These are phyloP conservation scores for Scenedesmus sp. DNA, from an alignment of 163 green algal genomes.

Conservation along the genomic window DNA sequence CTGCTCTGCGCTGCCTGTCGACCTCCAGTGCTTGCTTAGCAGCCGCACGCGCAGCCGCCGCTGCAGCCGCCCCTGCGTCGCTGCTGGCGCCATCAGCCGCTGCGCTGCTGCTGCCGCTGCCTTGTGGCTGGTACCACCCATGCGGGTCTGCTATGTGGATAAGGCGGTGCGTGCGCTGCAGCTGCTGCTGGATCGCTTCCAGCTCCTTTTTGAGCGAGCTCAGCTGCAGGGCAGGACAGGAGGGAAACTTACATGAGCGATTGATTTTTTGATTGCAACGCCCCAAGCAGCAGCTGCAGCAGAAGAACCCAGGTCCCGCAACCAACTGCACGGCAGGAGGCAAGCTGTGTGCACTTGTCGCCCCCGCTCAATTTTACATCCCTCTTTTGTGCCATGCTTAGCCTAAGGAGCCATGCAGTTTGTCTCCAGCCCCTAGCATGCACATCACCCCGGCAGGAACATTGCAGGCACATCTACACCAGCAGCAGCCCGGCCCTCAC, in stretches of 20 bases:
- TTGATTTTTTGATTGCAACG: too few species aligned
- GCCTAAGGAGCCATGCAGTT: too few species aligned
- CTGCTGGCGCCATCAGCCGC: constrained; percentile 53
- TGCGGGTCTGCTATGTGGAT: constrained; percentile 81
- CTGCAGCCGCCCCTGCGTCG: constrained; percentile 21
- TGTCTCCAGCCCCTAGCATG: too few species aligned
- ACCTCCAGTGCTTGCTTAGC: constrained; percentile 54
- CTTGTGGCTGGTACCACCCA: constrained; percentile 69
- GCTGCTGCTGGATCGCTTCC: constrained; percentile 67
- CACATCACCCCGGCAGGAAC: too few species aligned
- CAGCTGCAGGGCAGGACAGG: constrained; percentile 61
- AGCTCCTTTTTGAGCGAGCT: constrained; percentile 67
- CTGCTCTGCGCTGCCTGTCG: constrained; percentile 55
- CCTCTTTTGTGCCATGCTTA: too few species aligned
- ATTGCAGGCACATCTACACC: not conserved
- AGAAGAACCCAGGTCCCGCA: too few species aligned
- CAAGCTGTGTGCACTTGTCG: too few species aligned
- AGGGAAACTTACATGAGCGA: too few species aligned
- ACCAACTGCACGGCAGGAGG: too few species aligned
- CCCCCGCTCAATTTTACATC: too few species aligned
- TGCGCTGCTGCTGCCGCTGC: not conserved
- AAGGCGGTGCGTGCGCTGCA: constrained; percentile 70
- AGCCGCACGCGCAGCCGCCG: constrained; percentile 37
- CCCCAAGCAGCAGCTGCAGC: too few species aligned
- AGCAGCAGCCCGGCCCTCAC: constrained; percentile 48